Base-by-base conservation (phyloP, 2,329 filamentous ascomycete species). In the Fusarium succisae region DNA sequence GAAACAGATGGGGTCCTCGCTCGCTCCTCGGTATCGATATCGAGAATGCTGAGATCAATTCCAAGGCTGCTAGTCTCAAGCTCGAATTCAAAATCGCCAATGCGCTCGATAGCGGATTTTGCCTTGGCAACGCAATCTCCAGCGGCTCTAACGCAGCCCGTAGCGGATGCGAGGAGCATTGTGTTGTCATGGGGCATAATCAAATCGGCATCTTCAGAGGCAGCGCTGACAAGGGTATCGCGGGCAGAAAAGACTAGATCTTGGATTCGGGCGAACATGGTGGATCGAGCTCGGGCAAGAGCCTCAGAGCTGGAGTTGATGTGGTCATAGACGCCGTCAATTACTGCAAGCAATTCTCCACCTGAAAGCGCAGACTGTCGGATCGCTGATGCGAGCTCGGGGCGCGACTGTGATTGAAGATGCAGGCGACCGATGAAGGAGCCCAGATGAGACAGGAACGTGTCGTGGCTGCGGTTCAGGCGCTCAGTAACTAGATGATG, bases 341-440 rank as follows among this genome's bases (percentile, higher is more conserved):
- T 90, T 17, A 98, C 91, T 22, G 90, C 88, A 57, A 98, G 86
- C 55, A 98, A 87, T 74, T 92, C 90, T 53, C 92, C 92, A 72
- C 95, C 97, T 6, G 95, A 95, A 13, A 91, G 88, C 15, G 95
- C 93, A 14, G 95, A 94, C 80, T 96, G 92, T 79, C 94, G 92
- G 54, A 97, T 96, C 22, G 94, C 95, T 17, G 91, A 84, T 38
- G 95, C 91, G 55, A 98, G 87, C 80, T 98, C 95, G 3, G 93
- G 90, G 14, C 94, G 92, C 13, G 95, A 96, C 71, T 96, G 92
- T n/a, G 95, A 96, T 81, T 98, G 95, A 69, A 98, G 87, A 82
- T 98, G 94, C 63, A 98, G 88, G 43, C 91, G 88, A 22, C 96
- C 96, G 80, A 98, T 96, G 81, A 98, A 98, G 9, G 94, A 97